phyloP scores from a whole-genome alignment of 2,329 filamentous ascomycete genomes.

The Aspergillus latus region DNA sequence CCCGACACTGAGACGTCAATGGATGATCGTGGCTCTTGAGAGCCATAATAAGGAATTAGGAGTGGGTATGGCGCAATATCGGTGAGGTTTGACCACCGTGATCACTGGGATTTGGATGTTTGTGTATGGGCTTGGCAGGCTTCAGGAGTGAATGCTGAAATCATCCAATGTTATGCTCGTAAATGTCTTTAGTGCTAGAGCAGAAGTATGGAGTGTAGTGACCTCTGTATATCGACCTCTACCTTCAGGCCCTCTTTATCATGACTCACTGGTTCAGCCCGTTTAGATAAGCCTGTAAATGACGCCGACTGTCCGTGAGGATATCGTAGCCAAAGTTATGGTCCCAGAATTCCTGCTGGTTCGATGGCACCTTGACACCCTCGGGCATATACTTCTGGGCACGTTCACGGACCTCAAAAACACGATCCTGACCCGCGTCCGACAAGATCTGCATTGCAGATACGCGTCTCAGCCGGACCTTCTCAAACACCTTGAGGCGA shows the following conservation, averaged over 20 bases:
- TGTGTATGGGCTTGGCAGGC: too few relatives aligned
- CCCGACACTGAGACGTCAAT: too few relatives aligned
- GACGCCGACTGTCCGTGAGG: not conserved
- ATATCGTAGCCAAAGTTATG: slow-evolving; percentile 10
- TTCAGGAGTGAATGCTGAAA: too few relatives aligned
- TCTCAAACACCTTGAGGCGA: not conserved
- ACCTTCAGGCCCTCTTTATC: not conserved
- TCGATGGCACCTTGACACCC: not conserved
- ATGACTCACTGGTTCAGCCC: not conserved
- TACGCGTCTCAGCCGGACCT: not conserved
- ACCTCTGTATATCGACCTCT: too few relatives aligned
- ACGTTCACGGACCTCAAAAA: not conserved
- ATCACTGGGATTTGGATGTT: too few relatives aligned
- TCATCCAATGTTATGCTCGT: too few relatives aligned
- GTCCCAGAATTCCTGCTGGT: not conserved
- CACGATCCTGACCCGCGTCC: not conserved
- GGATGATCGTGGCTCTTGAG: too few relatives aligned
- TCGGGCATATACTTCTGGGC: slow-evolving; percentile 2
- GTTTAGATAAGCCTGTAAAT: not conserved
- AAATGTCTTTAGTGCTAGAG: too few relatives aligned
- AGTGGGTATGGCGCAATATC: too few relatives aligned
- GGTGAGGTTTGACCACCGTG: too few relatives aligned
- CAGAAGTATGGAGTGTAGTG: too few relatives aligned
- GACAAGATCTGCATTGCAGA: slow-evolving; percentile 5
- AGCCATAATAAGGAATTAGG: too few relatives aligned